Evolutionary conservation across 345 rosid genomes (phyloP), one percentile per base, ranked within the genome.

Genomic region (Euphorbia pulcherrima): DNA sequence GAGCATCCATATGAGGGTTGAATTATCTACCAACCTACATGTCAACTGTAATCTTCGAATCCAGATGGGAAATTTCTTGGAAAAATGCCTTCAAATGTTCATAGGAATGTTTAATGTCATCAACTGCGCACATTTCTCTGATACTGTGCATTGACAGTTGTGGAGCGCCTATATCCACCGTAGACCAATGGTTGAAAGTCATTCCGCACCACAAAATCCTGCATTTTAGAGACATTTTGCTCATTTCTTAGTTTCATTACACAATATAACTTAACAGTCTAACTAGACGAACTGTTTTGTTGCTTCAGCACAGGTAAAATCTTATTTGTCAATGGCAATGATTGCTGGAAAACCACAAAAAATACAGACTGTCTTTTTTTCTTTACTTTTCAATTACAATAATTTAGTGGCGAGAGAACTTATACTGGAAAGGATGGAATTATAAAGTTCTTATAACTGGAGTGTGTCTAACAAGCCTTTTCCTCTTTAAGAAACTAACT

Each of bases 101-200:
- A n/a, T 88, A 91, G 0, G 99, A 83, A 68, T 89, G 81, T 66
- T 81, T 71, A 62, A 93, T 85, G 13, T 93, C 98, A 69, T 90
- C 96, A 0, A 84, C 90, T 2, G 91, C 95, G 74, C 97, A 94
- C 97, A 91, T 89, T 76, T 94, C 99, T 37, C 99, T 79, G 53
- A 91, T 91, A 76, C 99, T 94, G 79, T 94, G 99, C 99, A 94
- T 94, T 0, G 97, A 91, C 59, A 91, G 80, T 71, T 91, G 99
- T 0, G 99, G 99, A 18, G 97, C 96, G 27, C 99, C 99, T 0
- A 94, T 92, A 68, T 91, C 99, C 48, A 94, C 96, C 0, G 99
- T 90, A 14, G 99, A 63, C 99, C 99, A 6, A 94, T 94, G 72
- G 99, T 94, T 11, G 99, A 91, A 27, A 85, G 83, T 91, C 99